A percentile compares a stretch with the other conserved stretches of the same genome.
These are phyloP conservation scores for Trichoderma koningiopsis DNA, from an alignment of 2,329 filamentous ascomycete genomes.

Conservation along the genomic window DNA sequence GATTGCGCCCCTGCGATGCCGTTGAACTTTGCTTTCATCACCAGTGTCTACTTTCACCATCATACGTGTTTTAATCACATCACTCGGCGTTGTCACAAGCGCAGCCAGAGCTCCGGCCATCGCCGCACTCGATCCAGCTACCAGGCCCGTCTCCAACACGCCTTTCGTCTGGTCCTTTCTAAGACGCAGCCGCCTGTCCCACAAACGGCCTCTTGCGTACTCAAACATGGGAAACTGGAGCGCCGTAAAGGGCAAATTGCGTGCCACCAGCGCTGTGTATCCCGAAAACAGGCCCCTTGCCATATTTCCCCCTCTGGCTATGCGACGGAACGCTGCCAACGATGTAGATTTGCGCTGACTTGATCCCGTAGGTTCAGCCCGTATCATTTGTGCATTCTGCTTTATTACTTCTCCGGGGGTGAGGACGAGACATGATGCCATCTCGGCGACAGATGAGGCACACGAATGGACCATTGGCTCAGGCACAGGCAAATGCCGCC, in stretches of 20 bases:
- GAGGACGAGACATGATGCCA: conserved; percentile 82
- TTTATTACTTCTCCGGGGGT: conserved; percentile 91
- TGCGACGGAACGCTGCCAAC: conserved; percentile 51
- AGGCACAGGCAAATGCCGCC: conserved; percentile 57
- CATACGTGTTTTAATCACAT: conserved; percentile 87
- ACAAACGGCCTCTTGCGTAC: conserved; percentile 60
- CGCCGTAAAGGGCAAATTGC: conserved; percentile 85
- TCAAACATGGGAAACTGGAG: conserved; percentile 90
- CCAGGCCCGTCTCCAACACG: conserved; percentile 66
- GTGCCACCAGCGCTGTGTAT: conserved; percentile 77
- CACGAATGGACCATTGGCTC: conserved; percentile 70
- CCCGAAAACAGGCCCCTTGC: conserved; percentile 61
- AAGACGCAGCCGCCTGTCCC: conserved; percentile 39
- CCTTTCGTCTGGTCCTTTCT: conserved; percentile 32
- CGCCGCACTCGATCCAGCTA: conserved; percentile 75
- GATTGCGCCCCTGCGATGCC: conserved; percentile 36
- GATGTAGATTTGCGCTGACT: conserved; percentile 43
- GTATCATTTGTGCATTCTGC: conserved; percentile 88
- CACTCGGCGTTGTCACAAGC: conserved; percentile 82
- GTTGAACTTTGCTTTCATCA: conserved; percentile 30
- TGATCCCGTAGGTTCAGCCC: conserved; percentile 28
- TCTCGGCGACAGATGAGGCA: conserved; percentile 76
- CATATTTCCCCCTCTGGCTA: conserved; percentile 54
- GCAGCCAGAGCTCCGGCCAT: conserved; percentile 74
- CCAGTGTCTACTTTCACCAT: conserved; percentile 67